Conservation (phyloP, 1,284 basidiomycete species). For the Rhodotorula sp. region DNA sequence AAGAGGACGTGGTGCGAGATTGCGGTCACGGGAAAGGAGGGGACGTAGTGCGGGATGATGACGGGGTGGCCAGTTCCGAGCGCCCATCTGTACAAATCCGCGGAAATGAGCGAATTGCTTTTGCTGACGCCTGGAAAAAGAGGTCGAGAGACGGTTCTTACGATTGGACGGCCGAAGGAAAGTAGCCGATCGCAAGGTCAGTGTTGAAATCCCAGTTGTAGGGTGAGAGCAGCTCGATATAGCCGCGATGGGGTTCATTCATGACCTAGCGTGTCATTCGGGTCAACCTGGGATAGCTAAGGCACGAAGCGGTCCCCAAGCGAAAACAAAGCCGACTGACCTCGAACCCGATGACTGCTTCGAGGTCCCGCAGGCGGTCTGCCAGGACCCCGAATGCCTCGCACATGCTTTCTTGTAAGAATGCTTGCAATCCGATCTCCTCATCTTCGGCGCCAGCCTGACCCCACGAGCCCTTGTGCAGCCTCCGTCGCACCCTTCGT, state of each 20-base stretch:
- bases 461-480: slow-evolving; percentile 30
- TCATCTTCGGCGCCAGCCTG: slow-evolving; percentile 11
- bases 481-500: slow-evolving; percentile 33
- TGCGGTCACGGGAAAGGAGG: slow-evolving; percentile 82
- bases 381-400: slow-evolving; percentile 72
- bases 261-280: slow-evolving; percentile 51
- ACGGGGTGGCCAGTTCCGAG: slow-evolving; percentile 77
- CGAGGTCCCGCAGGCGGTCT: slow-evolving; percentile 66
- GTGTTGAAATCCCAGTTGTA: slow-evolving; percentile 90
- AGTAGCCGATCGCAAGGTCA: slow-evolving; percentile 80
- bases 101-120: neutral
- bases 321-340: slow-evolving; percentile 16
- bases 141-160: neutral
- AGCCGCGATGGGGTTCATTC: slow-evolving; percentile 96
- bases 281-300: neutral
- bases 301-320: neutral
- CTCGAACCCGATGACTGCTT: slow-evolving; percentile 86
- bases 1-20: slow-evolving; percentile 51
- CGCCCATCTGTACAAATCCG: slow-evolving; percentile 50
- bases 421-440: slow-evolving; percentile 63
- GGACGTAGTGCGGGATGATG: slow-evolving; percentile 67
- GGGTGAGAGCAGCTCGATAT: slow-evolving; percentile 76
- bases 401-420: slow-evolving; percentile 78
- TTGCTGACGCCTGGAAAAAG: too few species aligned
- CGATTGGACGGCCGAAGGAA: slow-evolving; percentile 54